phyloP scores from a whole-genome alignment of 192 early-diverging fungal species.

The Coemansia sp. region DNA sequence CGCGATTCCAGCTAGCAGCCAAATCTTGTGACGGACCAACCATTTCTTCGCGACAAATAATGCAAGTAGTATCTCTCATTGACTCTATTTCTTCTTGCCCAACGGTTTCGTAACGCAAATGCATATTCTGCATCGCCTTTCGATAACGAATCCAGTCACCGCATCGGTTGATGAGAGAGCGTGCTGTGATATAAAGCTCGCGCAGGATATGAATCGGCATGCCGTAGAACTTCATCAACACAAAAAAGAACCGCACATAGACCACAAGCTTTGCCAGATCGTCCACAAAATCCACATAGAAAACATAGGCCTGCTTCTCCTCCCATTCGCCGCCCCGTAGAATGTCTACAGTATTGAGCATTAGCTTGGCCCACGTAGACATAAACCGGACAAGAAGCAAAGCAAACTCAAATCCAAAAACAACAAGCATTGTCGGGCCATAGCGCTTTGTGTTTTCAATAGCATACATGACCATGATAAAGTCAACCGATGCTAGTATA shows the following conservation, averaged over 20 bases:
- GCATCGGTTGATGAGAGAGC: slow-evolving; percentile 89
- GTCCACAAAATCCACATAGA: slow-evolving; percentile 85
- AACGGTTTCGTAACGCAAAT: slow-evolving; percentile 92
- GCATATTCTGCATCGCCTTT: slow-evolving; percentile 95
- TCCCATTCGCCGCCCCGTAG: slow-evolving; percentile 80
- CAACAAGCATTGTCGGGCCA: slow-evolving; percentile 92
- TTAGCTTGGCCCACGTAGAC: slow-evolving; percentile 80
- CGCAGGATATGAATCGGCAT: slow-evolving; percentile 95
- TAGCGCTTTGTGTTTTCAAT: slow-evolving; percentile 61
- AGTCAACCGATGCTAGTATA: slow-evolving; percentile 70
- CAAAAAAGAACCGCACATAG: slow-evolving; percentile 86
- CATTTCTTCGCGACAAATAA: slow-evolving; percentile 99
- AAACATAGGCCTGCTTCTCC: slow-evolving; percentile 87
- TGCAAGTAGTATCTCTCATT: slow-evolving; percentile 82
- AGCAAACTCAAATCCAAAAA: slow-evolving; percentile 98
- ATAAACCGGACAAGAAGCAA: slow-evolving; percentile 79
- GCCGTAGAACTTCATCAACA: slow-evolving; percentile 81
- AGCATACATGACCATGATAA: slow-evolving; percentile 73
- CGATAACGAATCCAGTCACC: slow-evolving; percentile 89
- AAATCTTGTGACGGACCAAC: slow-evolving; percentile 34
- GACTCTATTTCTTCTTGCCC: slow-evolving; percentile 74
- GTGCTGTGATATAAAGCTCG: slow-evolving; percentile 92
- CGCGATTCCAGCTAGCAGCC: slow-evolving; percentile 31
- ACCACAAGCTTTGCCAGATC: slow-evolving; percentile 90
- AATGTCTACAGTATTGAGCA: slow-evolving; percentile 85